A percentile compares a stretch with the other conserved stretches of the same genome.
Conservation (phyloP, 441 rosid genomes). For the Jatropha multifida region DNA sequence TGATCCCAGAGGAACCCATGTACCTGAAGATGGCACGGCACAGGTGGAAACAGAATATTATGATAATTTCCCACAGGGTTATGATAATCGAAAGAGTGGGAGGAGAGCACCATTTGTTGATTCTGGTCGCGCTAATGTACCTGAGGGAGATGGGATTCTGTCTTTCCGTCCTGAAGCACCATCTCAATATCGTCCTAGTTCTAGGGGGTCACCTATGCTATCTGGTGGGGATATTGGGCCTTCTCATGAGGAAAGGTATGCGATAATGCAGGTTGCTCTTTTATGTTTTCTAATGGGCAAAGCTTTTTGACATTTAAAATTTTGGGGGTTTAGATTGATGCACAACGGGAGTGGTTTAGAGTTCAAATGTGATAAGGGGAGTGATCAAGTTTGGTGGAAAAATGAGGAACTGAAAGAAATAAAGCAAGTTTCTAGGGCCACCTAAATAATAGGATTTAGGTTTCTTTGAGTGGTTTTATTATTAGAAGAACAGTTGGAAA, state of each 20-base stretch:
- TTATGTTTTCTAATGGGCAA: background rate
- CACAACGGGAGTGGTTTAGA: background rate
- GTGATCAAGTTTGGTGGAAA: background rate
- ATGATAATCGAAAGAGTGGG: constrained; percentile 41
- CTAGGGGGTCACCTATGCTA: constrained; percentile 37
- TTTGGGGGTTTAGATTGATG: background rate
- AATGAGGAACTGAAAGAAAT: constrained; percentile 7
- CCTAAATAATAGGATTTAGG: background rate
- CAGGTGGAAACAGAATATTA: constrained; percentile 34
- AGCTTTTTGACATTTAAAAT: background rate
- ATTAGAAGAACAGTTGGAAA: background rate
- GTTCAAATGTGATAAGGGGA: background rate
- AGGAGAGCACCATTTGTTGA: constrained; percentile 32
- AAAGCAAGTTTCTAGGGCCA: background rate
- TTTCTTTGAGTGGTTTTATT: constrained; percentile 4
- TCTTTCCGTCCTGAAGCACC: constrained; percentile 36
- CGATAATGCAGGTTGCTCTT: background rate
- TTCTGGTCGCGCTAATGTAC: constrained; percentile 40
- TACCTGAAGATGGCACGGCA: constrained; percentile 37
- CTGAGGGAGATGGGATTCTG: constrained; percentile 44
- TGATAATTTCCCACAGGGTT: constrained; percentile 40
- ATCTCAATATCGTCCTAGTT: constrained; percentile 32
- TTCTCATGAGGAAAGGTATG: constrained; percentile 53
- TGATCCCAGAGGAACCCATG: constrained; percentile 37
- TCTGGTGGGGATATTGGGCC: constrained; percentile 39